Base-by-base conservation (phyloP, 2,329 filamentous ascomycete genomes). In the Trichoderma gracile region DNA sequence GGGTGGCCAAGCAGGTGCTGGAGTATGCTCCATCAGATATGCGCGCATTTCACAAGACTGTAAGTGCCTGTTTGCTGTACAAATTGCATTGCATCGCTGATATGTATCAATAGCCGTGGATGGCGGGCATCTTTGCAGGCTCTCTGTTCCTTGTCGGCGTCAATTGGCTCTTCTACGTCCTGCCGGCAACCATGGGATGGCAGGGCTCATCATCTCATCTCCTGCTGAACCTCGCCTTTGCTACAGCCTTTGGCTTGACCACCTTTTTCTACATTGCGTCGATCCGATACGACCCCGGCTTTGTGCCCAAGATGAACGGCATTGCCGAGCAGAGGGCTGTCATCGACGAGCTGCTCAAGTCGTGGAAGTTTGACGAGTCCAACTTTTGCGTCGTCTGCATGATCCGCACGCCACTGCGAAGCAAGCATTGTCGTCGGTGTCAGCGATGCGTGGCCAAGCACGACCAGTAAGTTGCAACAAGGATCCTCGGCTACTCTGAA, bases 371-470 rank as follows among this genome's bases (percentile, higher is more conserved):
- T 75, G 93, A 99, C 73, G 94, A 97, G 74, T 82, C 89, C 67
- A 94, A 97, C 75, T 99, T 98, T 73, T 99, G 95, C 76, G 89
- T 96, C 30, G 87, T 87, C 54, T 99, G 95, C 79, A 96, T 98
- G 93, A 91, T 96, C 70, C 86, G 94, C 61, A 94, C 91, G 69
- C 95, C 95, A 3, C 79, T 99, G 67, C 86, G 95, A 69, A 97
- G 93, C 79, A 99, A 98, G 81, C 95, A 99, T 78, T 99, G 95
- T 79, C 90, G 89, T 73, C 85, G 91, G 67, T 99, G 95, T 75
- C 87, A 90, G 71, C 90, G 94, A 68, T 99, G 95, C 75, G 91
- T 99, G 61, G 93, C 94, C 62, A 96, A 96, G 77, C 92, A 97
- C 78, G 95, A 99, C 74, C 95, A 99, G 92, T 96, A 79, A 83